Evolutionary conservation across 2,329 filamentous ascomycete genomes (phyloP), one percentile per base, ranked within the genome.

Genomic region (Penicillium sp.): DNA sequence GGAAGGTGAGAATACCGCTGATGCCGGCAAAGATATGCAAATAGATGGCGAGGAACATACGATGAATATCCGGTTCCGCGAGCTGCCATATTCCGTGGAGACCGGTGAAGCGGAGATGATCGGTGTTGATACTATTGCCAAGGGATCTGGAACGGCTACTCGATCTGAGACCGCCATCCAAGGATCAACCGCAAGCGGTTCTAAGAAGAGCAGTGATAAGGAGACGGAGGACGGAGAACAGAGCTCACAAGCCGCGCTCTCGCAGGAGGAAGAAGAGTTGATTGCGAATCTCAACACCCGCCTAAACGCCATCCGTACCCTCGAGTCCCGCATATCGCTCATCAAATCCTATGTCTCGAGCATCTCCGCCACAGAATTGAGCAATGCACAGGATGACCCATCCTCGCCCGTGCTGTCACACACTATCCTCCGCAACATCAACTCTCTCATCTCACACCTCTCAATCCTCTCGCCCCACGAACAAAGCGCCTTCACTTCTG

Each of bases 41-140:
- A 87, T 92, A 75, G 86, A 89, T 57, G 88, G 90, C 57, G 78
- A 77, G 69, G 66, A 83, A 30, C 69, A 76, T 1, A 70, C 76
- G 2, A 68, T 85, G 22, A 82, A 80, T 45, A 79, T 94, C 54
- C 87, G 83, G 64, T 97, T 97, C 72, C 83, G 87, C 53, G 88
- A 95, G 66, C 74, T 97, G 9, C 84, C 87, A 1, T 97, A 94
- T 70, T 87, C 87, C 0, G 86, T 97, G 2, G 94, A 97, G 74
- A 96, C 92, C 0, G 90, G 90, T 9, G 92, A 97, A 70, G 92
- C 92, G 1, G 94, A 99, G 72, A 96, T 96, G 91, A 97, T 99
- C 60, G 89, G 89, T 61, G 89, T 99, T 65, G 91, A 96, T 71
- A 95, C 92, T 60, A 88, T 99, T 18, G 92, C 92, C 0, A 86